Conservation (phyloP, 164 flowering plant genomes). For the Macadamia integrifolia region DNA sequence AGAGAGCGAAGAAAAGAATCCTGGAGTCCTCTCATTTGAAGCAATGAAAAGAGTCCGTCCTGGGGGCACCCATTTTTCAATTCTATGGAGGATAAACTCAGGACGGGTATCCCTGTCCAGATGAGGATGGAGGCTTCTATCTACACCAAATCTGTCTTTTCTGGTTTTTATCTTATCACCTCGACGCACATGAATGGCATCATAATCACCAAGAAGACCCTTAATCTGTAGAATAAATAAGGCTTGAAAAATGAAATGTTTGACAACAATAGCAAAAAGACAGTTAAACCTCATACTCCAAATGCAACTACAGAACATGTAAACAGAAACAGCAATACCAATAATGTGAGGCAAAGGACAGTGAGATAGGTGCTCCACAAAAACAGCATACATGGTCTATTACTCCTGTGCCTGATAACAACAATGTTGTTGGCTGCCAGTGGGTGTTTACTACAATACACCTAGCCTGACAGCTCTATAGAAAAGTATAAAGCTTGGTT, state of each 20-base stretch:
- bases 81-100: constrained; percentile 67
- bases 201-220: constrained; percentile 78
- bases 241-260: constrained; percentile 1
- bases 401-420: too few relatives aligned
- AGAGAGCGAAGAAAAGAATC: constrained; percentile 87
- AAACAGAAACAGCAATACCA: too few relatives aligned
- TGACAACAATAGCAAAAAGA: neutral
- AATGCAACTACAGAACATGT: too few relatives aligned
- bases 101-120: constrained; percentile 92
- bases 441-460: too few relatives aligned
- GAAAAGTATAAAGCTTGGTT: too few relatives aligned
- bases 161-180: constrained; percentile 90
- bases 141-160: constrained; percentile 78
- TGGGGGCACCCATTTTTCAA: constrained; percentile 71
- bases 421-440: too few relatives aligned
- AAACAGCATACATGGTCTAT: too few relatives aligned
- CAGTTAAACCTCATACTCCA: too few relatives aligned
- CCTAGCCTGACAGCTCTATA: too few relatives aligned
- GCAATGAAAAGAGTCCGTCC: constrained; percentile 90
- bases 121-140: constrained; percentile 77
- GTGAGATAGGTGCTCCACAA: too few relatives aligned
- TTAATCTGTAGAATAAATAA: constrained; percentile 47
- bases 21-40: constrained; percentile 87
- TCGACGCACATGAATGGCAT: constrained; percentile 94
- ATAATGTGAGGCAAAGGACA: too few relatives aligned